A percentile compares a stretch with the other conserved stretches of the same genome.
phyloP scores from a whole-genome alignment of 768 basidiomycete species.

The Hysterangium stoloniferum region DNA sequence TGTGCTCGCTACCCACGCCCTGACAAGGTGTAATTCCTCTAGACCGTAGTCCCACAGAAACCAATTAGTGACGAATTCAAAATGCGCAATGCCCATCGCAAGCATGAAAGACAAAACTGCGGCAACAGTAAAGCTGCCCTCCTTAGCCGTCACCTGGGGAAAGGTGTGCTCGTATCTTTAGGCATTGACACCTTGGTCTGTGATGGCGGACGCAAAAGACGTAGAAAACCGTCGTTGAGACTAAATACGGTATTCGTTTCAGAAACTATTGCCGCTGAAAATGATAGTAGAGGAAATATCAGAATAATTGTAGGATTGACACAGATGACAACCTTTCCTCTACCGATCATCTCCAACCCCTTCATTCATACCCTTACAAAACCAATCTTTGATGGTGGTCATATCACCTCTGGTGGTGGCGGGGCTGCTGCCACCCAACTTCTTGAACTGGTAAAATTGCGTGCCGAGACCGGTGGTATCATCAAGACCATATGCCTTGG shows the following conservation, averaged over 20 bases:
- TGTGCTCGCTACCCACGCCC: slow-evolving; percentile 5
- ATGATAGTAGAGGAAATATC: neutral
- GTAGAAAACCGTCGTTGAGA: slow-evolving; percentile 41
- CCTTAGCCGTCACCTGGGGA: neutral
- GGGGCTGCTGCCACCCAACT: slow-evolving; percentile 37
- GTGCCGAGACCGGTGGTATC: slow-evolving; percentile 44
- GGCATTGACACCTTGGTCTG: neutral
- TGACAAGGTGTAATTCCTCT: slow-evolving; percentile 25
- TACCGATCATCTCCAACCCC: slow-evolving; percentile 34
- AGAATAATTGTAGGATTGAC: too few relatives aligned
- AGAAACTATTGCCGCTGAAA: slow-evolving; percentile 38
- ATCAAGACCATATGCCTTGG: slow-evolving; percentile 59
- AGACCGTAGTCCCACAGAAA: slow-evolving; percentile 40
- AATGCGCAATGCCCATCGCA: slow-evolving; percentile 42
- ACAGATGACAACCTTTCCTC: slow-evolving; percentile 46
- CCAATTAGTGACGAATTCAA: slow-evolving; percentile 37
- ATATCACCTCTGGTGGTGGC: slow-evolving; percentile 54
- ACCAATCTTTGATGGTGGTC: slow-evolving; percentile 70
- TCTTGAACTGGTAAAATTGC: slow-evolving; percentile 63
- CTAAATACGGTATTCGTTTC: slow-evolving; percentile 44
- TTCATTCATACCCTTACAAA: slow-evolving; percentile 45
- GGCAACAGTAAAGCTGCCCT: slow-evolving; percentile 14
- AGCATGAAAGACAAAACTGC: slow-evolving; percentile 19
- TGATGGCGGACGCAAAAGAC: slow-evolving; percentile 22
- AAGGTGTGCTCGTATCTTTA: neutral